phyloP scores from a whole-genome alignment of 2,329 filamentous ascomycete genomes.

The Colletotrichum caudatum region DNA sequence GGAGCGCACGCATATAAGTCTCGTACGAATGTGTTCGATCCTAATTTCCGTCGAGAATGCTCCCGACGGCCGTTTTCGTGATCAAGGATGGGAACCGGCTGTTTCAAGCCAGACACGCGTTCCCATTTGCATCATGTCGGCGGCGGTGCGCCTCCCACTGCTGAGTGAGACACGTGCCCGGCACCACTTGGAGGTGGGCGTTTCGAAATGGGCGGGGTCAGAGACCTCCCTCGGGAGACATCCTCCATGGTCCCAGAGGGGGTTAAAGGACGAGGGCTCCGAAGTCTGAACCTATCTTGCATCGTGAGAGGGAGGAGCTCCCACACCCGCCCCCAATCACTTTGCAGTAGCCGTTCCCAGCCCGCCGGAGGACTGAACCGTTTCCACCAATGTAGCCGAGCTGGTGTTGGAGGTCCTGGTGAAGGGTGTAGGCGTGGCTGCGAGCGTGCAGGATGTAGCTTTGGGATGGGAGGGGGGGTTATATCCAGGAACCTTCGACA shows the following conservation, averaged over 20 bases:
- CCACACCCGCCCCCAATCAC: background rate
- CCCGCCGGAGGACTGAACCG: background rate
- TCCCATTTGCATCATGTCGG: constrained; percentile 4
- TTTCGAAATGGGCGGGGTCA: constrained; percentile 25
- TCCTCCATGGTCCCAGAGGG: constrained; percentile 38
- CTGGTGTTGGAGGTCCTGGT: background rate
- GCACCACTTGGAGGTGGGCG: constrained; percentile 1
- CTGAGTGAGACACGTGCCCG: background rate
- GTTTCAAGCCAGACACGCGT: background rate
- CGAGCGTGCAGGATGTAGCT: background rate
- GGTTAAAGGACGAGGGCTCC: constrained; percentile 24
- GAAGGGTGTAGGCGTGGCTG: background rate
- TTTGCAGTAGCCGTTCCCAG: background rate
- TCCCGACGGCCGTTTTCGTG: background rate
- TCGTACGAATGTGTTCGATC: constrained; percentile 13
- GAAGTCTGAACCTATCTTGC: constrained; percentile 35
- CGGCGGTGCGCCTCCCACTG: constrained; percentile 1
- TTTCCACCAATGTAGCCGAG: constrained; percentile 15
- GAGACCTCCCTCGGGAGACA: constrained; percentile 35
- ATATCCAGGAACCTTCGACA: constrained; percentile 6
- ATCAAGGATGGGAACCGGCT: background rate
- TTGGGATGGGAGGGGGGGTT: background rate
- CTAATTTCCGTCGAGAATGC: background rate
- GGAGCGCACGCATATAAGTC: constrained; percentile 1
- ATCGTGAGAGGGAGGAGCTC: constrained; percentile 17